These are phyloP conservation scores for Trichoderma arundinaceum DNA, from an alignment of 2,329 filamentous ascomycete genomes.

Conservation along the genomic window DNA sequence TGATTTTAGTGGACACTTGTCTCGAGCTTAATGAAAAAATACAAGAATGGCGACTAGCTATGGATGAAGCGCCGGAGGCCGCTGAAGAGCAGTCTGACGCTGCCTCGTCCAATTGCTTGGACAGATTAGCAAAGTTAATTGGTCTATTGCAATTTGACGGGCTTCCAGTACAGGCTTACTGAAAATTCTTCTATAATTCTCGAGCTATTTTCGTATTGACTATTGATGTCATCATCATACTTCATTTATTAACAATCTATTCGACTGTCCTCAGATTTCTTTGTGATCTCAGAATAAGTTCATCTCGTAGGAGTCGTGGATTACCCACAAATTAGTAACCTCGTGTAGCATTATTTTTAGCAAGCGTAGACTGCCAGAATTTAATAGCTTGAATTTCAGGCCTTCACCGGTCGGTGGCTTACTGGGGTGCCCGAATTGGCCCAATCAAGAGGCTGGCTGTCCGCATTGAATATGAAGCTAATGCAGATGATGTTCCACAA, in stretches of 20 bases:
- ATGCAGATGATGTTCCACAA: not conserved
- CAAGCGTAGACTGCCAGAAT: too few relatives aligned
- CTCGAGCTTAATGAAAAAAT: constrained; percentile 26
- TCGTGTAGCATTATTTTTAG: too few relatives aligned
- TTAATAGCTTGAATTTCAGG: not conserved
- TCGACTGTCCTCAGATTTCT: too few relatives aligned
- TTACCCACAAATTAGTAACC: too few relatives aligned
- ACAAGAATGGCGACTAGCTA: constrained; percentile 24
- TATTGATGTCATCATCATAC: too few relatives aligned
- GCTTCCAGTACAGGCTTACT: not conserved
- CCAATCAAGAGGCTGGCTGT: not conserved
- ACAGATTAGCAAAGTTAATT: constrained; percentile 29
- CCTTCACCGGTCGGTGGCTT: not conserved
- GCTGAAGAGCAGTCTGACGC: constrained; percentile 23
- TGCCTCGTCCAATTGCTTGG: constrained; percentile 2
- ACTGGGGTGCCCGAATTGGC: not conserved
- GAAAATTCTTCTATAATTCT: not conserved
- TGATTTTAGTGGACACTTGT: constrained; percentile 27
- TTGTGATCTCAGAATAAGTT: too few relatives aligned
- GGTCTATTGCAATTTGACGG: constrained; percentile 28
- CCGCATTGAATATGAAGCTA: not conserved
- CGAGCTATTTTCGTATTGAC: too few relatives aligned
- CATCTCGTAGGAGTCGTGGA: too few relatives aligned
- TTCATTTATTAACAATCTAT: too few relatives aligned
- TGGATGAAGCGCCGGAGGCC: constrained; percentile 16